A percentile compares a stretch with the other conserved stretches of the same genome.
Evolutionary conservation across 345 rosid genomes (phyloP).

Genomic region (Xanthoceras sorbifolium): DNA sequence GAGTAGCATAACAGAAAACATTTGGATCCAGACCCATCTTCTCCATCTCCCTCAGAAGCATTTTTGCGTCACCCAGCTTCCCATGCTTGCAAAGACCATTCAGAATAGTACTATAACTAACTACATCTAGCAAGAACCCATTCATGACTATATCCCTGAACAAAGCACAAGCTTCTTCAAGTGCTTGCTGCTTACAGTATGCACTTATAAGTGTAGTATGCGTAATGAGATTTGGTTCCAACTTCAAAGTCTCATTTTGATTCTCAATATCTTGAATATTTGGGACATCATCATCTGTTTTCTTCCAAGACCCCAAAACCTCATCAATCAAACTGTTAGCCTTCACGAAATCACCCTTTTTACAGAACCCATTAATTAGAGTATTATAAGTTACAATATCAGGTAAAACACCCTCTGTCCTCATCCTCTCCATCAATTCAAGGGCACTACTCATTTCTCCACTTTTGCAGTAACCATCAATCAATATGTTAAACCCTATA

Average conservation of each 20-base stretch:
- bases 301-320: slow-evolving; percentile 33
- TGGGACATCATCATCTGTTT: neutral
- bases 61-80: slow-evolving; percentile 55
- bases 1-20: slow-evolving; percentile 64
- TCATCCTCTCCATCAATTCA: slow-evolving; percentile 48
- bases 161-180: slow-evolving; percentile 58
- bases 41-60: slow-evolving; percentile 69
- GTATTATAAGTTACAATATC: slow-evolving; percentile 64
- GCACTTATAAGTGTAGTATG: slow-evolving; percentile 71
- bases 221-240: slow-evolving; percentile 61
- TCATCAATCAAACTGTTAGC: slow-evolving; percentile 58
- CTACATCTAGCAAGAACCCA: slow-evolving; percentile 71
- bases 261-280: slow-evolving; percentile 10
- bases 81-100: slow-evolving; percentile 73
- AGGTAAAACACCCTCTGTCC: slow-evolving; percentile 44
- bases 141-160: slow-evolving; percentile 59
- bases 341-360: slow-evolving; percentile 59
- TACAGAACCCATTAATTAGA: slow-evolving; percentile 57
- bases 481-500: slow-evolving; percentile 53
- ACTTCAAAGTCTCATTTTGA: slow-evolving; percentile 8
- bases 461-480: slow-evolving; percentile 49
- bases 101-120: slow-evolving; percentile 73
- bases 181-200: slow-evolving; percentile 54
- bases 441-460: slow-evolving; percentile 47
- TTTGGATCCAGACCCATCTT: slow-evolving; percentile 67